Conservation (phyloP, 495 filamentous ascomycete species). For the Penicillium lagena region DNA sequence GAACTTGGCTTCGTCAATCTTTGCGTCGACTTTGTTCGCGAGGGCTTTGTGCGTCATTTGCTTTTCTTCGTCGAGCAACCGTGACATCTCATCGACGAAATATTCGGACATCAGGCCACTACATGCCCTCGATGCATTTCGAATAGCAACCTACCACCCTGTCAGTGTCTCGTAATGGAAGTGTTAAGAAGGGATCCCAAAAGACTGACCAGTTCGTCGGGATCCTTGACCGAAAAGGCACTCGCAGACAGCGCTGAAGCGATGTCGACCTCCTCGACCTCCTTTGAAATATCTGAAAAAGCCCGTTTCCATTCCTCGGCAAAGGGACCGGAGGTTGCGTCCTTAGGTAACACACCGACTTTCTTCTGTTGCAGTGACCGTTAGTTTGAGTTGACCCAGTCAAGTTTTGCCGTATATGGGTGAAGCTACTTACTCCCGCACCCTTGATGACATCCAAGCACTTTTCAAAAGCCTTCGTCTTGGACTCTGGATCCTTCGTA, state of each 20-base stretch:
- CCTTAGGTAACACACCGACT: conserved; percentile 78
- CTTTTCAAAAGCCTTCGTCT: conserved; percentile 77
- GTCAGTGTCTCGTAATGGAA: too few species aligned
- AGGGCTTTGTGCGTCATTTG: conserved; percentile 87
- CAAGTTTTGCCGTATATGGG: neutral
- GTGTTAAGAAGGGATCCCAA: too few species aligned
- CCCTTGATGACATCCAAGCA: conserved; percentile 79
- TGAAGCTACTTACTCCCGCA: conserved; percentile 60
- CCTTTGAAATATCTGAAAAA: conserved; percentile 67
- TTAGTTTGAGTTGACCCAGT: neutral
- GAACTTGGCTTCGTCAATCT: conserved; percentile 88
- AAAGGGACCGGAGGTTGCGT: conserved; percentile 79
- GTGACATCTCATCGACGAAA: conserved; percentile 96
- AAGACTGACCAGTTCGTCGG: conserved; percentile 68
- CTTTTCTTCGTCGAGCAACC: conserved; percentile 88
- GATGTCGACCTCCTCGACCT: conserved; percentile 86
- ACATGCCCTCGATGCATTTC: conserved; percentile 86
- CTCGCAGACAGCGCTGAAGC: conserved; percentile 69
- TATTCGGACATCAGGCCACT: conserved; percentile 88
- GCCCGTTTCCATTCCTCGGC: conserved; percentile 91
- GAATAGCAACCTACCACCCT: conserved; percentile 63
- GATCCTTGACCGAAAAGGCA: conserved; percentile 93
- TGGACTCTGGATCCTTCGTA: conserved; percentile 83
- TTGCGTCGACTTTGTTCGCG: conserved; percentile 75
- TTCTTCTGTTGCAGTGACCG: conserved; percentile 55